These are phyloP conservation scores for Colletotrichum cordylinicola DNA, from an alignment of 2,329 filamentous ascomycete genomes.

Conservation along the genomic window DNA sequence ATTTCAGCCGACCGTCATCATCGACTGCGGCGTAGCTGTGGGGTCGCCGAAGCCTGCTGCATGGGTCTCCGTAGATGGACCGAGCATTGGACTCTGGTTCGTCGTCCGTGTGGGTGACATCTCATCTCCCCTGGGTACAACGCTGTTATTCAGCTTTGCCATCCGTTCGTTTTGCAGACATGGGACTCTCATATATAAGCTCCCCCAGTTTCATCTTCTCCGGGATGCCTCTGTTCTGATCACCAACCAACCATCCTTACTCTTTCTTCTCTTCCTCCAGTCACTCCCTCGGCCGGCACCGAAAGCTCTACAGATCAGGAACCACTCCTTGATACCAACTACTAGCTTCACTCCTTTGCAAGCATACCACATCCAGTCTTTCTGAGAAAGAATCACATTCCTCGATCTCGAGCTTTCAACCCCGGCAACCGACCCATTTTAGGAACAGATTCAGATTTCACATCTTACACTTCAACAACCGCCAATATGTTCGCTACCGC, in stretches of 20 bases:
- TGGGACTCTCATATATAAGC: conserved; percentile 14
- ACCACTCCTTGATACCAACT: conserved; percentile 8
- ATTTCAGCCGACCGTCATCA: neutral
- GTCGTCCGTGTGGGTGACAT: conserved; percentile 5
- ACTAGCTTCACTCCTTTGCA: conserved; percentile 21
- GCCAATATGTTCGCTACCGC: conserved; percentile 30
- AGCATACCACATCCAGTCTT: conserved; percentile 2
- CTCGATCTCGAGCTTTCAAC: neutral
- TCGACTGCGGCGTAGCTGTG: neutral
- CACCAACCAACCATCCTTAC: conserved; percentile 18
- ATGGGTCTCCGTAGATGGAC: conserved; percentile 16
- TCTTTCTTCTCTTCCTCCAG: neutral
- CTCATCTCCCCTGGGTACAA: conserved; percentile 2
- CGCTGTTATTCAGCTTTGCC: neutral
- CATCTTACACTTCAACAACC: neutral
- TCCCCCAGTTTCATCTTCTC: neutral
- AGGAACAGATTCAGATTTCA: neutral
- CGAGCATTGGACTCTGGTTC: neutral
- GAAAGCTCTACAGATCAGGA: conserved; percentile 20
- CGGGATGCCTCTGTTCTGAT: neutral
- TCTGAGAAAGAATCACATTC: conserved; percentile 3
- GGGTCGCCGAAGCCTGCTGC: neutral
- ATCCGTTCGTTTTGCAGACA: neutral
- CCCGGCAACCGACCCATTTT: neutral
- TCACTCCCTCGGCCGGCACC: conserved; percentile 19